phyloP scores from a whole-genome alignment of 1,284 basidiomycete genomes.

The Amylostereum chailletii region DNA sequence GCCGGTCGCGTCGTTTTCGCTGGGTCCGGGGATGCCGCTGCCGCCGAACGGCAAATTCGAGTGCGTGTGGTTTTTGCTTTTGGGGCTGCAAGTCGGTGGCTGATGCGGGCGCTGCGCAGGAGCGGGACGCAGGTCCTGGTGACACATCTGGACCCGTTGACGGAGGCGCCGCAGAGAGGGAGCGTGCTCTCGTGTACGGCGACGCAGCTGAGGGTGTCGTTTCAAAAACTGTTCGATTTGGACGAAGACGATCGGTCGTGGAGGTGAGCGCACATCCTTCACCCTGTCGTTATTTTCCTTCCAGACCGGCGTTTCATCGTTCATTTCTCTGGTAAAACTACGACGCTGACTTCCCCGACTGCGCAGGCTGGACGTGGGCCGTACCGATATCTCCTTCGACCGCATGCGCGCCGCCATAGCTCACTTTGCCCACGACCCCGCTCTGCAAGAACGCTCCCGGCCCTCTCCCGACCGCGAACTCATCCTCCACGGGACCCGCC shows the following conservation, averaged over 20 bases:
- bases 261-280: constrained; percentile 30
- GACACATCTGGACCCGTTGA: constrained; percentile 52
- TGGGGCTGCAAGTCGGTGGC: not conserved
- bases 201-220: constrained; percentile 48
- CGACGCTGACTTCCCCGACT: no score
- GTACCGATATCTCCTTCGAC: constrained; percentile 57
- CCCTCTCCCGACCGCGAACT: constrained; percentile 30
- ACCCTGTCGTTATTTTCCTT: not conserved
- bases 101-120: constrained; percentile 24
- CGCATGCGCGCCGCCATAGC: constrained; percentile 66
- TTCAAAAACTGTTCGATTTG: constrained; percentile 43
- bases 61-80: constrained; percentile 28
- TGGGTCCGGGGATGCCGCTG: constrained; percentile 48
- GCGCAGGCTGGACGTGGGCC: constrained; percentile 59
- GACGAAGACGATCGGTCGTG: constrained; percentile 39
- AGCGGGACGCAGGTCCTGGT: constrained; percentile 59
- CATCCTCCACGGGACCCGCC: constrained; percentile 56
- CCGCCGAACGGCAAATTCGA: constrained; percentile 51
- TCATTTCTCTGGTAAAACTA: no score
- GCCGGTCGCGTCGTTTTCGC: constrained; percentile 50
- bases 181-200: constrained; percentile 41
- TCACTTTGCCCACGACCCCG: constrained; percentile 51
- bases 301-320: not conserved
- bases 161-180: constrained; percentile 43
- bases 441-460: constrained; percentile 25